These are phyloP conservation scores for Polyporus tsugae DNA, from an alignment of 1,284 basidiomycete species.

Conservation along the genomic window DNA sequence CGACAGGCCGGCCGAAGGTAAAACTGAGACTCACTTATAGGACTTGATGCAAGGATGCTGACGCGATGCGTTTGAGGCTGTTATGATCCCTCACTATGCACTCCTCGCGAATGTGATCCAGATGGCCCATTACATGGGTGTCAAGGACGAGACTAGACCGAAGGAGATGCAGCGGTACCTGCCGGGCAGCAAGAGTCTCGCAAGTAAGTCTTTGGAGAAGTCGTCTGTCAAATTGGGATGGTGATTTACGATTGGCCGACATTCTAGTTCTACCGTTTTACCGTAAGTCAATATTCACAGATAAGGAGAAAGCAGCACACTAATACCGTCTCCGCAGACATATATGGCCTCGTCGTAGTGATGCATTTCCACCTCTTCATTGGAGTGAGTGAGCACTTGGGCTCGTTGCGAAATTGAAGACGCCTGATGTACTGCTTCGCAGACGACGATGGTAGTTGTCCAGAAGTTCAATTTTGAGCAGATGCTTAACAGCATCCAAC, in stretches of 20 bases:
- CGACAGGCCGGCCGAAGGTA: constrained; percentile 83
- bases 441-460: constrained; percentile 66
- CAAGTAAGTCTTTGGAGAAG: constrained; percentile 47
- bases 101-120: constrained; percentile 76
- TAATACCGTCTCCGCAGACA: constrained; percentile 52
- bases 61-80: constrained; percentile 55
- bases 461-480: constrained; percentile 75
- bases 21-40: background rate
- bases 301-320: background rate
- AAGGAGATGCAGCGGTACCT: constrained; percentile 49
- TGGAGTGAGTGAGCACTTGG: constrained; percentile 47
- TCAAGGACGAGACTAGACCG: constrained; percentile 49
- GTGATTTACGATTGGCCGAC: background rate
- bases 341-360: constrained; percentile 70
- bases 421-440: constrained; percentile 4
- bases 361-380: constrained; percentile 58
- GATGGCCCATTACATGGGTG: constrained; percentile 57
- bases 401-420: constrained; percentile 24
- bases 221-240: too few species aligned
- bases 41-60: background rate
- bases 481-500: constrained; percentile 75
- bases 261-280: constrained; percentile 43
- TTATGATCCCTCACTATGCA: constrained; percentile 73
- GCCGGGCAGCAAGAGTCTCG: constrained; percentile 63
- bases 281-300: constrained; percentile 33